A percentile compares a stretch with the other conserved stretches of the same genome.
phyloP scores from a whole-genome alignment of 2,329 filamentous ascomycete genomes.

The Fusarium xylarioides region DNA sequence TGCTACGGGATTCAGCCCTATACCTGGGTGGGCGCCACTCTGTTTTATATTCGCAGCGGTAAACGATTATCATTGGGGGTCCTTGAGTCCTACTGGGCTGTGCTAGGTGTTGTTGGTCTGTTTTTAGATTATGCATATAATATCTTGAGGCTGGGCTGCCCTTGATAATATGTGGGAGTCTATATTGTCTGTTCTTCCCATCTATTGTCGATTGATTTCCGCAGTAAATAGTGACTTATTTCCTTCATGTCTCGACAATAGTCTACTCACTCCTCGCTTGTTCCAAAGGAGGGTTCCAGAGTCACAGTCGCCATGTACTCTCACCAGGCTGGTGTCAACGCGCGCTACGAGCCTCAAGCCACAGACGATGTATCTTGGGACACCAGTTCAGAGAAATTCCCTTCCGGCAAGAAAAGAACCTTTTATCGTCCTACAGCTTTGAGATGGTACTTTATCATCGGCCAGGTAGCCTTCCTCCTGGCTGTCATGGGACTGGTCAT shows the following conservation, averaged over 20 bases:
- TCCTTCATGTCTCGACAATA: background rate
- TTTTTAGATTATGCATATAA: slow-evolving; percentile 5
- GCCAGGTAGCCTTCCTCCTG: slow-evolving; percentile 28
- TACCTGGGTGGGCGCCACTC: slow-evolving; percentile 1
- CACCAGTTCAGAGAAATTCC: slow-evolving; percentile 14
- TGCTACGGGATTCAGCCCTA: slow-evolving; percentile 12
- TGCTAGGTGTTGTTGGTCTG: slow-evolving; percentile 1
- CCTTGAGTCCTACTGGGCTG: background rate
- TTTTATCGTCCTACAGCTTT: slow-evolving; percentile 41
- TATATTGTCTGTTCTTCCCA: background rate
- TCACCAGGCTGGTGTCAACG: slow-evolving; percentile 24
- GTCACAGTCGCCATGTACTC: slow-evolving; percentile 31
- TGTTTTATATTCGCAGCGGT: background rate
- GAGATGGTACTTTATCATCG: slow-evolving; percentile 39
- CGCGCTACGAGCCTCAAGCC: slow-evolving; percentile 38
- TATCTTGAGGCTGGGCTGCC: slow-evolving; percentile 6
- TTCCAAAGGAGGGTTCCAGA: background rate
- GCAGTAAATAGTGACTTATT: background rate
- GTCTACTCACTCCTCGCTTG: background rate
- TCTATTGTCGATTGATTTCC: background rate
- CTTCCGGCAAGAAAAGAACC: slow-evolving; percentile 20
- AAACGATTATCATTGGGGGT: background rate
- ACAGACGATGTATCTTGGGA: slow-evolving; percentile 38
- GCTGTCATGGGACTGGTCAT: slow-evolving; percentile 35
- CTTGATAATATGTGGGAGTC: background rate